Evolutionary conservation across 441 rosid species (phyloP).

Genomic region (Capsella rubella): DNA sequence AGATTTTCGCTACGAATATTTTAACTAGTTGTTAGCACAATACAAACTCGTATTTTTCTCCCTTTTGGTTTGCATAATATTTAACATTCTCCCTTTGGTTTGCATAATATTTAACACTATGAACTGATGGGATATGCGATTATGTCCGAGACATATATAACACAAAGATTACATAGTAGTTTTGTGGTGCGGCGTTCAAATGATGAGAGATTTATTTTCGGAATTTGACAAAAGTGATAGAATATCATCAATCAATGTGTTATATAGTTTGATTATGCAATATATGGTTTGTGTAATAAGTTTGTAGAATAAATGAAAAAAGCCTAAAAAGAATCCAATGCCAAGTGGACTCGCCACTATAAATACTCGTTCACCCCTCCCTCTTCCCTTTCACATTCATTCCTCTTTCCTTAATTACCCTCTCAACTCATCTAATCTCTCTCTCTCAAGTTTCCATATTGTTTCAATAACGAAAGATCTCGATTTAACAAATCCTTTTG

Average conservation of each 20-base stretch:
- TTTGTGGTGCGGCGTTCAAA: not conserved
- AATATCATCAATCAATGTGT: not conserved
- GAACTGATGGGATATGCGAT: conserved; percentile 33
- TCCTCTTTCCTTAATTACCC: conserved; percentile 17
- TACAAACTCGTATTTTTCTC: not conserved
- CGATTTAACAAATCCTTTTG: not conserved
- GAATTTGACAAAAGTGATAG: not conserved
- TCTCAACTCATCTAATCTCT: conserved; percentile 13
- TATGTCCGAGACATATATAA: conserved; percentile 13
- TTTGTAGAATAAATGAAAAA: not conserved
- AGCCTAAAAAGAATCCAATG: conserved; percentile 41
- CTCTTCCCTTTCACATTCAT: conserved; percentile 41
- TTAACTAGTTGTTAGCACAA: not conserved
- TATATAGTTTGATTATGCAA: too few species aligned
- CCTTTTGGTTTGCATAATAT: not conserved
- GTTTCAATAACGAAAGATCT: conserved; percentile 9
- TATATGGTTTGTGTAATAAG: too few species aligned
- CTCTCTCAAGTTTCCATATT: not conserved
- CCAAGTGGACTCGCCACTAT: conserved; percentile 39
- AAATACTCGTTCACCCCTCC: conserved; percentile 33
- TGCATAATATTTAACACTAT: not conserved
- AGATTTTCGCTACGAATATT: not conserved
- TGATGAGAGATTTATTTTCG: not conserved
- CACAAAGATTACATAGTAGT: not conserved
- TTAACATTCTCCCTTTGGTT: too few species aligned